Evolutionary conservation across 2,329 filamentous ascomycete species (phyloP), one percentile per base, ranked within the genome.

Genomic region (Didymella glomerata): DNA sequence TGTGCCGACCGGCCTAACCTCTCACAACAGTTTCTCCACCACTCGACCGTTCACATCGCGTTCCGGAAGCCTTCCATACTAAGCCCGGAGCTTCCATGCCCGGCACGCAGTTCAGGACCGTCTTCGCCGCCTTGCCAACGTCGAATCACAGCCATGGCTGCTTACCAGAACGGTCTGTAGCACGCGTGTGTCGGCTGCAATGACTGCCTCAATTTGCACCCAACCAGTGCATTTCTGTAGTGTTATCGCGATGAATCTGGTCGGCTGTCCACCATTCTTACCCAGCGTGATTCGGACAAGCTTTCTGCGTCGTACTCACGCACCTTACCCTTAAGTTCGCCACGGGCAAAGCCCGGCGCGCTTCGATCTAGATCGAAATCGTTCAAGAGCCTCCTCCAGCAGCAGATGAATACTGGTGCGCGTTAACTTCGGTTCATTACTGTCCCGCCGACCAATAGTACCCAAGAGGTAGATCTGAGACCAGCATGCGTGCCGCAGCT

Each of bases 11-110:
- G 63, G 66, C 62, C 57, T 57, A 60, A 63, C 65, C 63, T 66
- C 58, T 66, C 56, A 61, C 63, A 36, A 69, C 71, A 74, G 64
- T 73, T 76, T 74, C 70, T 73, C 73, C 73, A 71, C 74, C 72
- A 75, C 68, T 65, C 50, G 62, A 62, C 62, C 62, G 64, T 59
- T 59, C 66, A 68, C 63, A 62, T 41, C 63, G 66, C 62, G 28
- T 58, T 58, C 64, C 51, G 54, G 53, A 54, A 65, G 65, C 57
- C 53, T 63, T 63, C 64, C 62, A 68, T 62, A 68, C 70, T 73
- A 67, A 68, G 57, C 49, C 62, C 68, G 68, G 70, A 68, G 53
- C 55, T 63, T 48, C 25, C 48, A 34, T 47, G 53, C 61, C 72
- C 66, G 67, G 48, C 46, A 50, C 66, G 69, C 70, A 67, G 53